phyloP scores from a whole-genome alignment of 2,329 filamentous ascomycete species.

The Scytalidium sp. region DNA sequence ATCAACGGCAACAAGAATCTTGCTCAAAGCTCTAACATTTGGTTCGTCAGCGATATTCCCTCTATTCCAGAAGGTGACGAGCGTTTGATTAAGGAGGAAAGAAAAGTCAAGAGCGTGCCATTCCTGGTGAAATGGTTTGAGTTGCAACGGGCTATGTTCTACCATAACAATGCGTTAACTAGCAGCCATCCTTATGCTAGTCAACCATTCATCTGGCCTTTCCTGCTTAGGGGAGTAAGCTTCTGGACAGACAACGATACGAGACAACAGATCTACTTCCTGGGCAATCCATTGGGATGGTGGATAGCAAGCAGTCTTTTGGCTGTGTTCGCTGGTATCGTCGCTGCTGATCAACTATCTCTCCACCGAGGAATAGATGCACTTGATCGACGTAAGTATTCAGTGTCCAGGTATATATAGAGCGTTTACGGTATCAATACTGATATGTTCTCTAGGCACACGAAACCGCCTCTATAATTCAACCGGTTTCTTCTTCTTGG shows the following conservation, averaged over 20 bases:
- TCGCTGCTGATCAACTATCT: constrained; percentile 90
- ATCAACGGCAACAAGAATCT: constrained; percentile 99
- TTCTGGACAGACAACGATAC: constrained; percentile 99
- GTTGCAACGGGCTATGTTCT: constrained; percentile 97
- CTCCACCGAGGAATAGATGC: constrained; percentile 91
- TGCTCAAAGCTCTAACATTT: constrained; percentile 84
- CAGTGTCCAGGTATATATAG: not conserved
- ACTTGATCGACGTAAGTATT: constrained; percentile 80
- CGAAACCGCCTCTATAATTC: constrained; percentile 96
- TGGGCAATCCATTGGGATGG: constrained; percentile 96
- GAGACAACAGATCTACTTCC: constrained; percentile 95
- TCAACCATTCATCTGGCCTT: constrained; percentile 95
- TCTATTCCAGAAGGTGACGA: constrained; percentile 66
- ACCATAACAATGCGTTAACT: constrained; percentile 97
- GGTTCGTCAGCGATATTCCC: constrained; percentile 90
- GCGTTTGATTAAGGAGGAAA: constrained; percentile 72
- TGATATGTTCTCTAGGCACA: constrained; percentile 55
- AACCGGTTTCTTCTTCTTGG: constrained; percentile 97
- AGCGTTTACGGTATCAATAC: constrained; percentile 23
- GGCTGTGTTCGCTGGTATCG: constrained; percentile 88
- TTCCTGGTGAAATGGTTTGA: constrained; percentile 96
- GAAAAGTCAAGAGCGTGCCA: constrained; percentile 76
- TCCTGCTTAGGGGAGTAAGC: constrained; percentile 92
- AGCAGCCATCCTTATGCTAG: constrained; percentile 96
- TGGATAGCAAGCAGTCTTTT: constrained; percentile 92